Evolutionary conservation across 768 basidiomycete species (phyloP).

Genomic region (Boletellus ananiceps): DNA sequence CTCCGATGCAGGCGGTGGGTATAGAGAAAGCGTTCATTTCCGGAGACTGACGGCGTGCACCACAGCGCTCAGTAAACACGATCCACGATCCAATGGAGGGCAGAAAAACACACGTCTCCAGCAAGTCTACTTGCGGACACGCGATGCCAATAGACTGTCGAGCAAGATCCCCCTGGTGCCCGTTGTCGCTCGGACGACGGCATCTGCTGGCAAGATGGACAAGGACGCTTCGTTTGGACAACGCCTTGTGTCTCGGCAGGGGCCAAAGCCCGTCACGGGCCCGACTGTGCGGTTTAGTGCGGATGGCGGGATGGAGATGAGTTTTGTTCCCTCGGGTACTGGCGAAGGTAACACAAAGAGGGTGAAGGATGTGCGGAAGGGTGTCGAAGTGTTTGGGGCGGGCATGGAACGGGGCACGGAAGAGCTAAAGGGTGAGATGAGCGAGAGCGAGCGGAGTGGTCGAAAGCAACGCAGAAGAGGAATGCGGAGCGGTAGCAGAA

Average conservation of each 20-base stretch:
- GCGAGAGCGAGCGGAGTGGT: conserved; percentile 71
- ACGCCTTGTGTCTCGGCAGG: conserved; percentile 41
- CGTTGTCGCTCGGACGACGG: conserved; percentile 43
- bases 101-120: conserved; percentile 45
- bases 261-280: conserved; percentile 11
- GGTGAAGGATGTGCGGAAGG: conserved; percentile 41
- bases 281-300: conserved; percentile 25
- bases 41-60: conserved; percentile 8
- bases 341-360: conserved; percentile 10
- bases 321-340: conserved; percentile 61
- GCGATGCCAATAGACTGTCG: conserved; percentile 39
- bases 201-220: conserved; percentile 31
- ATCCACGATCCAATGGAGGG: conserved; percentile 49
- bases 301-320: conserved; percentile 79
- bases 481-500: conserved; percentile 86
- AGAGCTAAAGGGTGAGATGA: conserved; percentile 43
- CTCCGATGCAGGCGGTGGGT: conserved; percentile 54
- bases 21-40: conserved; percentile 10
- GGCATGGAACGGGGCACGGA: conserved; percentile 81
- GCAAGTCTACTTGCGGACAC: conserved; percentile 41
- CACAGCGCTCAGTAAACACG: conserved; percentile 51
- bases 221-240: conserved; percentile 67
- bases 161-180: conserved; percentile 63
- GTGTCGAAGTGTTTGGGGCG: conserved; percentile 77
- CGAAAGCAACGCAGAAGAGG: conserved; percentile 73